Conservation (phyloP, 768 basidiomycete genomes). For the Podaxis mareebaensis region DNA sequence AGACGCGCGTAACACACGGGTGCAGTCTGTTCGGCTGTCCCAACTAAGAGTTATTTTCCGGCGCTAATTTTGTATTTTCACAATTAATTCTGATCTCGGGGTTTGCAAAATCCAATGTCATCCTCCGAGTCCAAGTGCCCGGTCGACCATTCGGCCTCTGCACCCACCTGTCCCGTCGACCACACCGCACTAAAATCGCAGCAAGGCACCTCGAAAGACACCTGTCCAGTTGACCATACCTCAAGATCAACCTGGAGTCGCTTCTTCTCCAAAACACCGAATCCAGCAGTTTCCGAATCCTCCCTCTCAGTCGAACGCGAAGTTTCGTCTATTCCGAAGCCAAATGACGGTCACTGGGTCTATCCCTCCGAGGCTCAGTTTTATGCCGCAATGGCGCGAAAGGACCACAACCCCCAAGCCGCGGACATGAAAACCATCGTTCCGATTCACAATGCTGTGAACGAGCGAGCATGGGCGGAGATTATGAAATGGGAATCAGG, state of each 20-base stretch:
- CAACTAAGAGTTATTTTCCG: background rate
- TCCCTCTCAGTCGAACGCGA: conserved; percentile 73
- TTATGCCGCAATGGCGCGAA: conserved; percentile 94
- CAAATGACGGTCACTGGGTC: conserved; percentile 79
- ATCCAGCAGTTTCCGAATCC: conserved; percentile 22
- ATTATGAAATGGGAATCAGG: conserved; percentile 82
- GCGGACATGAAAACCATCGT: conserved; percentile 95
- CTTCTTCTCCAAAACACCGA: conserved; percentile 34
- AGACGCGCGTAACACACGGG: background rate
- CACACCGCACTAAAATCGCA: conserved; percentile 36
- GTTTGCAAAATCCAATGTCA: conserved; percentile 24
- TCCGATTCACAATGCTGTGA: conserved; percentile 98
- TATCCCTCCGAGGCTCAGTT: conserved; percentile 99
- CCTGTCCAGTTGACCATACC: conserved; percentile 45
- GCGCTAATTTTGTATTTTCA: conserved; percentile 10
- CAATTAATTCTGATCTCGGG: background rate
- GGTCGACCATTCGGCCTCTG: conserved; percentile 41
- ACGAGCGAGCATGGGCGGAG: conserved; percentile 89
- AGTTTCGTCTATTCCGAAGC: conserved; percentile 84
- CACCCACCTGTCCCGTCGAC: conserved; percentile 65
- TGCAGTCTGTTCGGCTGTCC: background rate
- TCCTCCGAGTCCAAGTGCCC: conserved; percentile 42
- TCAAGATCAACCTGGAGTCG: conserved; percentile 42
- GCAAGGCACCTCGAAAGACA: conserved; percentile 20
- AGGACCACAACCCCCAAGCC: conserved; percentile 85